These are phyloP conservation scores for Avena atlantica DNA, from an alignment of 176 grass and related monocot genomes.

Conservation along the genomic window DNA sequence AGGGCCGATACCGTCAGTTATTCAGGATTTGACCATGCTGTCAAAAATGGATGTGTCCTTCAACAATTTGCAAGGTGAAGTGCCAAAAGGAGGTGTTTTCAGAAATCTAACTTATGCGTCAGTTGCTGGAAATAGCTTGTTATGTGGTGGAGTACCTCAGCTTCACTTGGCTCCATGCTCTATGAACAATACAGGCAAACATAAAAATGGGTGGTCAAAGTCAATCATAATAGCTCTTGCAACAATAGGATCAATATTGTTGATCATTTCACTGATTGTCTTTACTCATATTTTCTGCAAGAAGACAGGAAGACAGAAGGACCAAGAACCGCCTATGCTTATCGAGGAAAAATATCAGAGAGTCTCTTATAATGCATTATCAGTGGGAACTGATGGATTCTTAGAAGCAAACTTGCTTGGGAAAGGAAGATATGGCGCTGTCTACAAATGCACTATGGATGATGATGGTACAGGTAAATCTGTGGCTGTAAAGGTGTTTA, in stretches of 20 bases:
- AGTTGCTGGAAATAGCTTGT: constrained; percentile 39
- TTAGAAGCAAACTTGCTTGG: constrained; percentile 39
- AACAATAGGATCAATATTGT: not conserved
- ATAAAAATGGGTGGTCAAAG: not conserved
- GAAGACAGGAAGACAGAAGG: constrained; percentile 1
- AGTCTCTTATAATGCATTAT: constrained; percentile 29
- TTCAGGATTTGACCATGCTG: constrained; percentile 40
- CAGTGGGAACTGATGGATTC: constrained; percentile 35
- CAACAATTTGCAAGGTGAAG: constrained; percentile 57
- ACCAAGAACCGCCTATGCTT: not conserved
- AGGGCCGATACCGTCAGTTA: not conserved
- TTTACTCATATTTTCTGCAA: not conserved
- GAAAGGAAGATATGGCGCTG: constrained; percentile 8
- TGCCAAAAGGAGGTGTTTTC: constrained; percentile 49
- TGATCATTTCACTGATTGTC: not conserved
- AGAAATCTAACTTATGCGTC: constrained; percentile 32
- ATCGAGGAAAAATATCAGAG: not conserved
- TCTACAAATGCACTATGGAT: constrained; percentile 31
- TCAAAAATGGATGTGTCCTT: constrained; percentile 50
- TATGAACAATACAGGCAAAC: not conserved
- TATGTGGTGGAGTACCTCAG: constrained; percentile 48
- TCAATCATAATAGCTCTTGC: not conserved
- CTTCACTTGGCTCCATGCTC: constrained; percentile 37
- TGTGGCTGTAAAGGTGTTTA: constrained; percentile 46
- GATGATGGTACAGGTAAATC: not conserved